Base-by-base conservation (phyloP, 1,284 basidiomycete species). In the Hypsizygus ulmarius region DNA sequence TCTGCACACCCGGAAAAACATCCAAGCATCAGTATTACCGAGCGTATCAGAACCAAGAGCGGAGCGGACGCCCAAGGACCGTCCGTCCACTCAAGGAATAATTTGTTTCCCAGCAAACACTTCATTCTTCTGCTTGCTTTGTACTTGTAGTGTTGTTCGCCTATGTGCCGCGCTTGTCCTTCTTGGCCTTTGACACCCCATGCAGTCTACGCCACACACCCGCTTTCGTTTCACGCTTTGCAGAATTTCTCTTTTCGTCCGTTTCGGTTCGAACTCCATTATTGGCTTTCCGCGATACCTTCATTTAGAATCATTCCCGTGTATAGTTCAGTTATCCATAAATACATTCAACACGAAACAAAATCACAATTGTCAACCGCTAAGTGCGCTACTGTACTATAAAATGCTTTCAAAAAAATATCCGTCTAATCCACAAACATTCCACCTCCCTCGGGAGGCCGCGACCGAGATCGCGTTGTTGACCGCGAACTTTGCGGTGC, bases 371-470 rank as follows among this genome's bases (percentile, higher is more conserved):
- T n/a, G n/a, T n/a, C n/a, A n/a, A n/a, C n/a, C n/a, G n/a, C n/a
- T n/a, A n/a, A n/a, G n/a, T n/a, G n/a, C n/a, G n/a, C n/a, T n/a
- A n/a, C n/a, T n/a, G n/a, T n/a, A n/a, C n/a, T n/a, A n/a, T n/a
- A n/a, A n/a, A n/a, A n/a, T n/a, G n/a, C n/a, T n/a, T n/a, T n/a
- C n/a, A n/a, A n/a, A n/a, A n/a, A n/a, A n/a, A 16, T 43, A 21
- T 6, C 12, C 34, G 4, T 19, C 16, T 42, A 68, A 51, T 68
- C 66, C 16, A 61, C 57, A 34, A 69, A 66, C 56, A 63, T 57
- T 39, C 67, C 64, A 45, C 64, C 63, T 32, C 50, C 46, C 44
- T 44, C 52, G 21, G 49, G 52, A 8, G 53, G 57, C 43, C 35
- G 50, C 3, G 52, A 55, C 21, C 38, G 50, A 14, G 45, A 44